Conservation (phyloP, 1,284 basidiomycete genomes). For the Cutaneotrichosporon arboriforme region DNA sequence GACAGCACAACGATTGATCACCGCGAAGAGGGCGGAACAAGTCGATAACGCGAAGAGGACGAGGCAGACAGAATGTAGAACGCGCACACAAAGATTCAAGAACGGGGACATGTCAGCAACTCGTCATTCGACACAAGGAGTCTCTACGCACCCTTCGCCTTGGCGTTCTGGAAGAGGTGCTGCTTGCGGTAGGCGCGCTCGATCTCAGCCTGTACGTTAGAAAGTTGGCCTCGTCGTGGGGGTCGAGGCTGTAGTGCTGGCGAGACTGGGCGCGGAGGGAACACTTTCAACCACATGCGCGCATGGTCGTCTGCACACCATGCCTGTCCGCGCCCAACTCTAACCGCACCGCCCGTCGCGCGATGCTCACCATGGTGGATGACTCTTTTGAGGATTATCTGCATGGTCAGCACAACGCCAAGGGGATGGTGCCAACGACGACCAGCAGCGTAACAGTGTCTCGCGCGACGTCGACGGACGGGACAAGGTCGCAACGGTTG, state of each 20-base stretch:
- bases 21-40: neutral
- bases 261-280: too few relatives aligned
- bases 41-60: neutral
- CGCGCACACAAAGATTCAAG: neutral
- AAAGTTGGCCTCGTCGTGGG: neutral
- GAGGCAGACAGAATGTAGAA: neutral
- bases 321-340: neutral
- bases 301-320: neutral
- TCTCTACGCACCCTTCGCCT: constrained; percentile 73
- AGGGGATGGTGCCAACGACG: too few relatives aligned
- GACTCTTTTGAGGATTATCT: too few relatives aligned
- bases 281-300: too few relatives aligned
- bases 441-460: too few relatives aligned
- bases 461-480: too few relatives aligned
- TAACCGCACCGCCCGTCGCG: too few relatives aligned
- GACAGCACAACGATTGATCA: neutral
- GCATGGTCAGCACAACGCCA: too few relatives aligned
- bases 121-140: neutral
- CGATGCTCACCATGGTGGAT: too few relatives aligned
- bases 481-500: too few relatives aligned
- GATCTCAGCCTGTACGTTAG: constrained; percentile 9
- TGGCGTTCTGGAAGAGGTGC: constrained; percentile 96
- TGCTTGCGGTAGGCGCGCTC: constrained; percentile 75
- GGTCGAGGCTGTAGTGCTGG: neutral
- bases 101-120: constrained; percentile 1